Evolutionary conservation across 2,329 filamentous ascomycete genomes (phyloP).

Genomic region (Dothideomycetidae sp.): DNA sequence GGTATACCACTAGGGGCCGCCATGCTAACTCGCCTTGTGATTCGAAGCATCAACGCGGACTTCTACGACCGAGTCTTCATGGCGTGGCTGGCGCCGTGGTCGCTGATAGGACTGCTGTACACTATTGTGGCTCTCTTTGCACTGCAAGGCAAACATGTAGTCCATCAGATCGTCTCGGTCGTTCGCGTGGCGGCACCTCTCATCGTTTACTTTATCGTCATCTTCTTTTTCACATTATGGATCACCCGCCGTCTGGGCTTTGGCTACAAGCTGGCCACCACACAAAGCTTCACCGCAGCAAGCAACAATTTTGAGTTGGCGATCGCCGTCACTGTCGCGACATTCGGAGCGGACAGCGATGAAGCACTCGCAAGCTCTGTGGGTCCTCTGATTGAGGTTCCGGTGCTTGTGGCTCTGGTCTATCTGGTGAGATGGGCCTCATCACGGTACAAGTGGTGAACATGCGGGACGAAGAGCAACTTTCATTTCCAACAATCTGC

Average conservation of each 20-base stretch:
- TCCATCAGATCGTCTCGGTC: slow-evolving; percentile 72
- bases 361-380: slow-evolving; percentile 74
- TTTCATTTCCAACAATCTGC: too few relatives aligned
- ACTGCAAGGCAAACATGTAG: slow-evolving; percentile 60
- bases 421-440: slow-evolving; percentile 54
- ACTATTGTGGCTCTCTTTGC: slow-evolving; percentile 80
- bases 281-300: slow-evolving; percentile 76
- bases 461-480: too few relatives aligned
- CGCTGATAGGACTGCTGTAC: slow-evolving; percentile 69
- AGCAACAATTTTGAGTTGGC: slow-evolving; percentile 92
- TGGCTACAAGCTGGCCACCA: slow-evolving; percentile 53
- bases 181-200: slow-evolving; percentile 68
- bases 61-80: slow-evolving; percentile 60
- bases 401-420: slow-evolving; percentile 62
- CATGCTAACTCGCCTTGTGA: slow-evolving; percentile 53
- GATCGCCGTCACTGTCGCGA: slow-evolving; percentile 74
- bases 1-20: slow-evolving; percentile 69
- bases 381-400: slow-evolving; percentile 74
- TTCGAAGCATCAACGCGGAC: slow-evolving; percentile 42
- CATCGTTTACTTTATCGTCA: slow-evolving; percentile 62
- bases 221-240: slow-evolving; percentile 57
- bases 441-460: slow-evolving; percentile 39
- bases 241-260: slow-evolving; percentile 54
- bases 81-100: slow-evolving; percentile 55
- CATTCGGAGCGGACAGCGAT: slow-evolving; percentile 62